Conservation (phyloP, 2,329 filamentous ascomycete genomes). For the Pestalotiopsis sp. region DNA sequence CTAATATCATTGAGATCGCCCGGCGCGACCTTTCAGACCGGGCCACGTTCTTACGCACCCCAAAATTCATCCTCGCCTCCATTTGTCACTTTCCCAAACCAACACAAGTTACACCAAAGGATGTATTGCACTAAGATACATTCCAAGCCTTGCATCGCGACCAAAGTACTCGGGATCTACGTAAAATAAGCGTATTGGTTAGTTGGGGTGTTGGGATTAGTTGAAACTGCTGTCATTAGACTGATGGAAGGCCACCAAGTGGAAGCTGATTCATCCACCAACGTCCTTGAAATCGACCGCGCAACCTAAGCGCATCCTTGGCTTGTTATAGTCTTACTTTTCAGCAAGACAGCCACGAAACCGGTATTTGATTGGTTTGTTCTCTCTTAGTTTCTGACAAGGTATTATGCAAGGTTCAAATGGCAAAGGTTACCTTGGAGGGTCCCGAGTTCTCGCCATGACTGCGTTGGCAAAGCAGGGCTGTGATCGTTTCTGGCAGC, state of each 20-base stretch:
- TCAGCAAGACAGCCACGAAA: not conserved
- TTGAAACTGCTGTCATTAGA: not conserved
- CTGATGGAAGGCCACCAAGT: not conserved
- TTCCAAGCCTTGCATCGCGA: no score
- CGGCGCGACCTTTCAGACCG: no score
- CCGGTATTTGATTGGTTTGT: not conserved
- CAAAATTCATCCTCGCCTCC: no score
- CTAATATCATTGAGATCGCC: no score
- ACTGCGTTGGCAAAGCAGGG: not conserved
- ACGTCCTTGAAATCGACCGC: not conserved
- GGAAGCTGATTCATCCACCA: not conserved
- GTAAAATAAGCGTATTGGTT: no score
- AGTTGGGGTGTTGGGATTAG: no score
- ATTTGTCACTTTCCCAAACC: no score
- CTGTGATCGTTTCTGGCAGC: no score
- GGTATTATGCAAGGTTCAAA: not conserved
- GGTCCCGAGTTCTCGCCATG: not conserved
- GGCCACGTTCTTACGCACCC: no score
- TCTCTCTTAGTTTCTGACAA: not conserved
- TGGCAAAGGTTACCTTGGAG: not conserved
- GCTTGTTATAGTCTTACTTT: not conserved
- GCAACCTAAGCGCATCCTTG: not conserved
- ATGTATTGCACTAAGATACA: no score
- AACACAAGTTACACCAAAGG: no score
- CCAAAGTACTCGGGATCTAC: no score